A percentile compares a stretch with the other conserved stretches of the same genome.
phyloP scores from a whole-genome alignment of 75 land plant species.

The Sequoia sempervirens region DNA sequence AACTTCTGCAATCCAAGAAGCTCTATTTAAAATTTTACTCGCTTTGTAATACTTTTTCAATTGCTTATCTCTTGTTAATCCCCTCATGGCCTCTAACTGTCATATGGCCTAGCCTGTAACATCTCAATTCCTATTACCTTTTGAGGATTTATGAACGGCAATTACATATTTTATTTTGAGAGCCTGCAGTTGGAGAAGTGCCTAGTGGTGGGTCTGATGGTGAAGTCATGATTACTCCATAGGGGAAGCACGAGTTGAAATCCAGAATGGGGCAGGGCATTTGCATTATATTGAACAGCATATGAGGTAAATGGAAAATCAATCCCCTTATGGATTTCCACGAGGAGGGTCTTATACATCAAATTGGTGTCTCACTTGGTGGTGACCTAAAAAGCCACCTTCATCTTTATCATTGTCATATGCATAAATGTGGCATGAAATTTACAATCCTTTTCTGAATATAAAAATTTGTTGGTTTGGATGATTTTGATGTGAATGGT shows the following conservation, averaged over 20 bases:
- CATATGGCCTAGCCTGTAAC: background rate
- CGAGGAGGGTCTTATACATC: no score
- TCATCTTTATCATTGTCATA: no score
- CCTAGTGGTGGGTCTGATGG: background rate
- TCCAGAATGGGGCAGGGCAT: no score
- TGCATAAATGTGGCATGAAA: background rate
- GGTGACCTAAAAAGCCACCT: no score
- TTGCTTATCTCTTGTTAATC: background rate
- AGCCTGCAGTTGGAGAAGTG: background rate
- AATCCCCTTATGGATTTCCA: no score
- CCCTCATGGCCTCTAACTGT: background rate
- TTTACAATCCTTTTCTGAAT: background rate
- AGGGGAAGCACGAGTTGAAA: no score
- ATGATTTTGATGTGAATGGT: background rate
- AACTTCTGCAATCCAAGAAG: background rate
- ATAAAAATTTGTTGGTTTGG: background rate
- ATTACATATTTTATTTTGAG: background rate
- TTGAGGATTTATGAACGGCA: background rate
- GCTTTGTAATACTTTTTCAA: background rate
- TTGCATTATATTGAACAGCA: background rate
- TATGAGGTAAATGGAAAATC: background rate
- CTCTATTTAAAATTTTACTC: background rate
- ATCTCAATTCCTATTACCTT: background rate
- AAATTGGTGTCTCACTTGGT: no score
- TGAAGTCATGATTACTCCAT: no score